Conservation (phyloP, 2,329 filamentous ascomycete genomes). For the Teratosphaeria destructans region DNA sequence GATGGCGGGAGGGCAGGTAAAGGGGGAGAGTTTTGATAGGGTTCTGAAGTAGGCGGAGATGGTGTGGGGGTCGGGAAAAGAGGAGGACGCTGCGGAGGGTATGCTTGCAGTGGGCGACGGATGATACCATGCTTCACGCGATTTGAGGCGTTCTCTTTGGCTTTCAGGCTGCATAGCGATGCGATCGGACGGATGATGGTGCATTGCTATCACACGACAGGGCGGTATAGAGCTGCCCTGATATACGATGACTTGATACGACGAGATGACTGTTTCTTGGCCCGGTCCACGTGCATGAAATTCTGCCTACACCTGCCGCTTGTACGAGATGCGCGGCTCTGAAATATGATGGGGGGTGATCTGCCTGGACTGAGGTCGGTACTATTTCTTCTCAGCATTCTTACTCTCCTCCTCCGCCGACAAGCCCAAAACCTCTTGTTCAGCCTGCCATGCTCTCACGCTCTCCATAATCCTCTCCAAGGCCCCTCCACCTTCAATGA, state of each 20-base stretch:
- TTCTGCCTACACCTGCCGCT: background rate
- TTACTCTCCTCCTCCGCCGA: slow-evolving; percentile 18
- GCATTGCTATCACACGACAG: background rate
- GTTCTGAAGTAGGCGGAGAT: slow-evolving; percentile 51
- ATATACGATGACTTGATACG: background rate
- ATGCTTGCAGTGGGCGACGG: background rate
- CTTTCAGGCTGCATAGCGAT: background rate
- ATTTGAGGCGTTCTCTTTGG: background rate
- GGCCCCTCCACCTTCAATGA: slow-evolving; percentile 64
- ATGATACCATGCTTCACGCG: background rate
- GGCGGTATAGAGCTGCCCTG: background rate
- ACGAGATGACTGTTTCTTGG: background rate
- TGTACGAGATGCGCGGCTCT: background rate
- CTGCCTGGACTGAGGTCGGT: background rate
- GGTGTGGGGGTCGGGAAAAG: background rate
- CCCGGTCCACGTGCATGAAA: background rate
- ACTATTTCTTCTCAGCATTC: background rate
- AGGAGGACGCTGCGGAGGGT: background rate
- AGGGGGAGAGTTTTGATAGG: slow-evolving; percentile 63
- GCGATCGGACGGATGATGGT: background rate
- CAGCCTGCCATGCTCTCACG: slow-evolving; percentile 64
- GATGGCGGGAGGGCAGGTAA: slow-evolving; percentile 72
- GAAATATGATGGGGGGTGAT: background rate
- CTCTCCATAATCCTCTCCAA: slow-evolving; percentile 69
- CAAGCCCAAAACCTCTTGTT: slow-evolving; percentile 62